Conservation (phyloP, 1,139 yeast genomes). For the Pichia sp. region DNA sequence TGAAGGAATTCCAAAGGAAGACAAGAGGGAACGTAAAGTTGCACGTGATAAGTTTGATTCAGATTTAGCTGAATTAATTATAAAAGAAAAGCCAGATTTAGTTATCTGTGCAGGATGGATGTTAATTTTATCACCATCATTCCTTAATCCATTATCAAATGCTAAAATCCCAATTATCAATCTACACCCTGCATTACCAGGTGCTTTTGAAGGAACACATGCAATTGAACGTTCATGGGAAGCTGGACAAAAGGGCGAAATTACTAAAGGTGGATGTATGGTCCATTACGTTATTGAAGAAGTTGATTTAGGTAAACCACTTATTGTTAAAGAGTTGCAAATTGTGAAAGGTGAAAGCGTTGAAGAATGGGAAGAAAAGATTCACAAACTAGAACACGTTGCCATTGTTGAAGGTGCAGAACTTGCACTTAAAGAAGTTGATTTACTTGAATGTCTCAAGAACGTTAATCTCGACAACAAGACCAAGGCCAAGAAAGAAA, state of each 20-base stretch:
- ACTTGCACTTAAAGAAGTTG: constrained; percentile 32
- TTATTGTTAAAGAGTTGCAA: constrained; percentile 71
- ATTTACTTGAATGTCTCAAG: background rate
- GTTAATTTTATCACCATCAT: constrained; percentile 77
- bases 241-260: constrained; percentile 79
- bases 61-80: constrained; percentile 66
- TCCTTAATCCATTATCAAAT: constrained; percentile 57
- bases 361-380: constrained; percentile 73
- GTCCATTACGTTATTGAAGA: constrained; percentile 90
- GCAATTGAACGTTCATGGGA: constrained; percentile 96
- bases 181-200: constrained; percentile 94
- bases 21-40: constrained; percentile 43
- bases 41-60: constrained; percentile 68
- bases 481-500: background rate
- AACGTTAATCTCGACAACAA: background rate
- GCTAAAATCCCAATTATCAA: constrained; percentile 74
- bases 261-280: constrained; percentile 88
- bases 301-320: constrained; percentile 89
- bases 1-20: constrained; percentile 61
- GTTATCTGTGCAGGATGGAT: constrained; percentile 99
- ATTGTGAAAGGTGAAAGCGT: constrained; percentile 65
- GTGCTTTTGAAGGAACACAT: constrained; percentile 93
- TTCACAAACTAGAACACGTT: constrained; percentile 77
- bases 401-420: constrained; percentile 90
- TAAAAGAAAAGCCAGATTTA: constrained; percentile 56